phyloP scores from a whole-genome alignment of 768 basidiomycete species.

The Udeniomyces megalosporus region DNA sequence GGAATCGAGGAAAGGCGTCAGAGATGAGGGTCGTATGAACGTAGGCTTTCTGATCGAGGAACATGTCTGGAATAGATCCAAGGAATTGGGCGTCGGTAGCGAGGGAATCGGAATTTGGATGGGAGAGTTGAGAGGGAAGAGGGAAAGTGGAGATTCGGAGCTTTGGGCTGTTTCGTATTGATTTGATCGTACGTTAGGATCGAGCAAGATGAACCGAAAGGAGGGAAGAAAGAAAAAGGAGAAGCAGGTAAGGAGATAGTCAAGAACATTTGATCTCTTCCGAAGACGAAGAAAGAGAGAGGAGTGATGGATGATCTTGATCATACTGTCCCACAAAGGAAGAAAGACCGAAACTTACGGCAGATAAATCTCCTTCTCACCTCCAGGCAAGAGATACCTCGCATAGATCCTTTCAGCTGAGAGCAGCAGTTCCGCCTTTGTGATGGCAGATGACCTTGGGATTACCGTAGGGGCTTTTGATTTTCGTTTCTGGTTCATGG shows the following conservation, averaged over 20 bases:
- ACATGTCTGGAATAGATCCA: constrained; percentile 85
- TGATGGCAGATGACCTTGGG: constrained; percentile 76
- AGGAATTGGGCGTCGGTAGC: constrained; percentile 50
- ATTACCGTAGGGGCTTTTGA: constrained; percentile 63
- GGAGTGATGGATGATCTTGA: too few species aligned
- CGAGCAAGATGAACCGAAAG: neutral
- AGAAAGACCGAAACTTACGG: constrained; percentile 34
- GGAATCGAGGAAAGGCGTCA: constrained; percentile 49
- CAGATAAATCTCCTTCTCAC: constrained; percentile 96
- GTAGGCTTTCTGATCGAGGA: constrained; percentile 93
- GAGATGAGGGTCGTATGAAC: constrained; percentile 93
- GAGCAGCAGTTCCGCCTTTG: constrained; percentile 71
- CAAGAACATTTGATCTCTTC: too few species aligned
- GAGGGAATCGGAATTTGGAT: constrained; percentile 34
- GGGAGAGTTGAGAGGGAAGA: constrained; percentile 57
- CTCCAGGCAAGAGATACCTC: constrained; percentile 73
- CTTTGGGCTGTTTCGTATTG: constrained; percentile 36
- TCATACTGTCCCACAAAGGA: neutral
- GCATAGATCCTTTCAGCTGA: constrained; percentile 93
- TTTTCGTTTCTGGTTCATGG: neutral
- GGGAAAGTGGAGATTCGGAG: constrained; percentile 86
- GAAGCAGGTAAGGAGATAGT: neutral
- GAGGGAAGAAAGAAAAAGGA: neutral
- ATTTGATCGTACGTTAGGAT: too few species aligned
- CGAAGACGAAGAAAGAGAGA: neutral